phyloP scores from a whole-genome alignment of 306 rosid genomes.

The Lathyrus tuberosus region DNA sequence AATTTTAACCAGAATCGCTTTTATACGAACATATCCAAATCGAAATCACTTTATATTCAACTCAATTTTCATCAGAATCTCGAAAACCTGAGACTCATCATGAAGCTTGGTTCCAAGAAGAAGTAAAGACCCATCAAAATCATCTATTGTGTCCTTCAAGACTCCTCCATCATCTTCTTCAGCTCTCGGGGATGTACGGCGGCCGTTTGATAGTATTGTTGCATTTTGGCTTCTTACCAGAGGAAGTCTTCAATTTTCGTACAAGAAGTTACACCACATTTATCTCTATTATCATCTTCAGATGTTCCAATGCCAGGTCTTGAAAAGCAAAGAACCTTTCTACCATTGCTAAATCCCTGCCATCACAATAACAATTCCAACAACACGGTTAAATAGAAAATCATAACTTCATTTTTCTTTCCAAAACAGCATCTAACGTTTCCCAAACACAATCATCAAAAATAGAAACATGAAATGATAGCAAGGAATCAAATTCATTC shows the following conservation, averaged over 20 bases:
- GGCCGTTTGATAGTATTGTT: slow-evolving; percentile 86
- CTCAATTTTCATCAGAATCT: background rate
- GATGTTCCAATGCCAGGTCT: slow-evolving; percentile 99
- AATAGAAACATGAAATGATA: no score
- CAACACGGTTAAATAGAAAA: no score
- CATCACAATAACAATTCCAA: no score
- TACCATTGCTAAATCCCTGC: no score
- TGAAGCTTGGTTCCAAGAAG: slow-evolving; percentile 98
- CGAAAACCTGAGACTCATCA: slow-evolving; percentile 95
- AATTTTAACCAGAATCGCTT: background rate
- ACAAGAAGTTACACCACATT: slow-evolving; percentile 82
- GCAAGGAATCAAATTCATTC: no score
- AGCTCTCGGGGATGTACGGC: slow-evolving; percentile 86
- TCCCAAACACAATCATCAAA: no score
- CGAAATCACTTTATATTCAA: no score
- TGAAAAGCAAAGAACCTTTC: slow-evolving; percentile 84
- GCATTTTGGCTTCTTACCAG: slow-evolving; percentile 90
- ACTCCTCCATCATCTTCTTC: slow-evolving; percentile 79
- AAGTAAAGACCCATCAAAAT: slow-evolving; percentile 67
- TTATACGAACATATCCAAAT: background rate
- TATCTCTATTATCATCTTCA: slow-evolving; percentile 76
- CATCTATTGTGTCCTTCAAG: slow-evolving; percentile 74
- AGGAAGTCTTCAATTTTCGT: slow-evolving; percentile 86
- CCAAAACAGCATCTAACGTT: no score
- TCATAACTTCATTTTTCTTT: no score